Conservation (phyloP, 1,284 basidiomycete species). For the Hymenochaete sp. region DNA sequence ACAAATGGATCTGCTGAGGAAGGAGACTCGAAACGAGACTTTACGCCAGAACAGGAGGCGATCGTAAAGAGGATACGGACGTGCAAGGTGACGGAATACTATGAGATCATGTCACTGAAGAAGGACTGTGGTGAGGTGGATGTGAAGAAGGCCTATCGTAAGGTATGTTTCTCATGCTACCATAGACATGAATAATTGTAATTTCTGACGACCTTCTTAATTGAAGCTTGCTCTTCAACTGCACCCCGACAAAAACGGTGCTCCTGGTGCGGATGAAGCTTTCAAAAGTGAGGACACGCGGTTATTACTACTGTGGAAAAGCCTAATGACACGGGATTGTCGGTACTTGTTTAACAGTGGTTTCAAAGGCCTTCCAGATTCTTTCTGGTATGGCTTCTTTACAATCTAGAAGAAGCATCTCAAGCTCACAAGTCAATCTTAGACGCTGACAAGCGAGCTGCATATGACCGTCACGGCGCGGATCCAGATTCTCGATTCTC, state of each 20-base stretch:
- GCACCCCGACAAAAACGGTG: constrained; percentile 97
- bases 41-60: constrained; percentile 77
- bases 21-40: constrained; percentile 70
- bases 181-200: neutral
- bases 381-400: constrained; percentile 55
- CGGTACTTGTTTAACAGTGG: constrained; percentile 50
- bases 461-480: constrained; percentile 77
- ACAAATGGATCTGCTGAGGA: constrained; percentile 45
- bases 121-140: constrained; percentile 83
- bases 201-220: too few relatives aligned
- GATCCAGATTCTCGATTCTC: constrained; percentile 78
- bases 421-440: constrained; percentile 11
- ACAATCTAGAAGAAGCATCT: neutral
- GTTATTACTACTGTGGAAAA: neutral
- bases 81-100: constrained; percentile 89
- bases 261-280: constrained; percentile 96
- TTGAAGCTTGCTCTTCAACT: constrained; percentile 87
- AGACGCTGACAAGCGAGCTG: constrained; percentile 89
- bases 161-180: constrained; percentile 47
- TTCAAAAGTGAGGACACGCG: constrained; percentile 76
- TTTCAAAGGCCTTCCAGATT: constrained; percentile 96
- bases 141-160: constrained; percentile 95
- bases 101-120: constrained; percentile 84
- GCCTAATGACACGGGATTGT: too few relatives aligned
- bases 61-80: constrained; percentile 82